phyloP scores from a whole-genome alignment of 495 filamentous ascomycete genomes.

The Evernia prunastri region DNA sequence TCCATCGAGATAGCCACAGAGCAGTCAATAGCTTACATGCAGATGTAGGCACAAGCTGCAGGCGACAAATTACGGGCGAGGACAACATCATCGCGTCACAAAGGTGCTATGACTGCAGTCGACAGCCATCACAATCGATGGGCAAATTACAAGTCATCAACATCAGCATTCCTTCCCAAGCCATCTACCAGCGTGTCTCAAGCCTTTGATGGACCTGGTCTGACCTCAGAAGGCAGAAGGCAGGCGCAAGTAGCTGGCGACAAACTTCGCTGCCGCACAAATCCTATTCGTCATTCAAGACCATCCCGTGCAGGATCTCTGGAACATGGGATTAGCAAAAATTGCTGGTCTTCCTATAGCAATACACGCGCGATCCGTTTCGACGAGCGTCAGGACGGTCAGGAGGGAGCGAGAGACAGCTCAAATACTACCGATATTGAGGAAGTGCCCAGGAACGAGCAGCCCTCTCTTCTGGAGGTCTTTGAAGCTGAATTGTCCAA shows the following conservation, averaged over 20 bases:
- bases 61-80: conserved; percentile 16
- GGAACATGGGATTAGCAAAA: conserved; percentile 16
- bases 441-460: neutral
- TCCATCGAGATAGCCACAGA: neutral
- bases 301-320: conserved; percentile 2
- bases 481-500: conserved; percentile 50
- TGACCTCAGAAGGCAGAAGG: conserved; percentile 18
- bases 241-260: conserved; percentile 19
- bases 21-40: conserved; percentile 1
- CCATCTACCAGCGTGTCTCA: neutral
- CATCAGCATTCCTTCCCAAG: conserved; percentile 9
- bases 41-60: conserved; percentile 17
- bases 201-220: conserved; percentile 4
- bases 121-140: conserved; percentile 15
- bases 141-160: conserved; percentile 13
- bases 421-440: conserved; percentile 8
- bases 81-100: conserved; percentile 11
- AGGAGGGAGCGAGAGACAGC: conserved; percentile 10
- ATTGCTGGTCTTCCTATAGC: conserved; percentile 12
- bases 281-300: conserved; percentile 18
- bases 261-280: conserved; percentile 17
- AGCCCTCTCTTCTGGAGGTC: conserved; percentile 39
- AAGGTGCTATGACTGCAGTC: conserved; percentile 4
- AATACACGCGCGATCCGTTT: conserved; percentile 4
- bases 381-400: conserved; percentile 7